A percentile compares a stretch with the other conserved stretches of the same genome.
These are phyloP conservation scores for Phytophthora kernoviae DNA, from an alignment of 352 stramenopile species.

Conservation along the genomic window DNA sequence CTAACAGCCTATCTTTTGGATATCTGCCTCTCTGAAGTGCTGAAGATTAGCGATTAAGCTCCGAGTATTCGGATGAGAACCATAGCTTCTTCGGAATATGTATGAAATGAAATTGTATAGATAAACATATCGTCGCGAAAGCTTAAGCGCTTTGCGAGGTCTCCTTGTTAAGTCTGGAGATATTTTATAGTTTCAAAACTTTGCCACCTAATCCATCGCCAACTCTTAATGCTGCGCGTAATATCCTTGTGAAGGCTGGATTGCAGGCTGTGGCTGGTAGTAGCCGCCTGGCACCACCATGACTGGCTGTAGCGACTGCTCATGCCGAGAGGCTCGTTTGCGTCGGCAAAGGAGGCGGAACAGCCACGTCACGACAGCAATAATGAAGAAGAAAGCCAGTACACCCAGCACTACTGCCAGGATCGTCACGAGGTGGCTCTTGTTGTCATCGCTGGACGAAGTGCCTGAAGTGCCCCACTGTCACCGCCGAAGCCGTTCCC, in stretches of 20 bases:
- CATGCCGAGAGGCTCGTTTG: slow-evolving; percentile 23
- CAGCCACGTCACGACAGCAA: slow-evolving; percentile 35
- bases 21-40: slow-evolving; percentile 78
- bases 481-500: slow-evolving; percentile 28
- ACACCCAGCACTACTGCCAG: slow-evolving; percentile 43
- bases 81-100: slow-evolving; percentile 5
- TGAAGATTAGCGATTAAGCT: slow-evolving; percentile 44
- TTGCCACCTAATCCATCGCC: neutral
- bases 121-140: slow-evolving; percentile 7
- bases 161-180: slow-evolving; percentile 12
- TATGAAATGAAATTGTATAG: slow-evolving; percentile 28
- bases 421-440: slow-evolving; percentile 36
- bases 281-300: slow-evolving; percentile 37
- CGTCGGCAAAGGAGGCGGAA: slow-evolving; percentile 34
- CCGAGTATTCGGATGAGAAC: slow-evolving; percentile 5
- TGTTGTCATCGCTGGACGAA: slow-evolving; percentile 19
- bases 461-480: slow-evolving; percentile 23
- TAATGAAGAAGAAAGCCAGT: slow-evolving; percentile 42
- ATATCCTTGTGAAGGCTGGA: slow-evolving; percentile 38
- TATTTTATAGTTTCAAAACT: slow-evolving; percentile 38
- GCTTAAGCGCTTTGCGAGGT: slow-evolving; percentile 1
- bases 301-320: slow-evolving; percentile 35
- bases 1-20: slow-evolving; percentile 97
- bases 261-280: slow-evolving; percentile 31
- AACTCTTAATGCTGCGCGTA: slow-evolving; percentile 29